Conservation (phyloP, 169 alveolate species). For the Babesia sp. region DNA sequence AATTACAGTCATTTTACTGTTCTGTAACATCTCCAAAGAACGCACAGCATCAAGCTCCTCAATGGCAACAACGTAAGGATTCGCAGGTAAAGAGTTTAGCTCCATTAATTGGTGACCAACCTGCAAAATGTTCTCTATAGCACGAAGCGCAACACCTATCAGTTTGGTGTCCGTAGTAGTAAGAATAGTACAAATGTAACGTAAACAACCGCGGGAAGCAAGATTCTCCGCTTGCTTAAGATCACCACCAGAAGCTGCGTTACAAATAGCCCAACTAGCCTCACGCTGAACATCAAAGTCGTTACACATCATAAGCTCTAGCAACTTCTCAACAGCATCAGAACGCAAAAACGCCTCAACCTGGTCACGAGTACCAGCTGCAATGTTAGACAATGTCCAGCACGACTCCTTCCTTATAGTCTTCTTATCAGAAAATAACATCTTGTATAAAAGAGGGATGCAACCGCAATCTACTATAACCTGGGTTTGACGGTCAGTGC, state of each 20-base stretch:
- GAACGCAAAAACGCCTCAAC: conserved; percentile 85
- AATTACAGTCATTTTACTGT: conserved; percentile 72
- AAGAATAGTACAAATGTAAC: conserved; percentile 86
- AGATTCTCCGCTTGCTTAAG: conserved; percentile 85
- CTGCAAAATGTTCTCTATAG: conserved; percentile 88
- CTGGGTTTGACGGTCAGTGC: conserved; percentile 95
- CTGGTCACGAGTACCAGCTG: conserved; percentile 93
- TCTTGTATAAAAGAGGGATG: conserved; percentile 79
- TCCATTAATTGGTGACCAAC: conserved; percentile 84
- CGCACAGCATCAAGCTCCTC: conserved; percentile 81
- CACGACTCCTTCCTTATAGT: conserved; percentile 95
- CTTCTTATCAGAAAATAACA: conserved; percentile 86
- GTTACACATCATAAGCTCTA: conserved; percentile 84
- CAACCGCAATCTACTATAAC: conserved; percentile 90
- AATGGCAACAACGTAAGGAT: conserved; percentile 82
- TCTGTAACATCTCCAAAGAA: conserved; percentile 72
- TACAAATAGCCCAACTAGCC: conserved; percentile 98
- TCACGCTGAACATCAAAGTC: conserved; percentile 94
- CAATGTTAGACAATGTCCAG: conserved; percentile 95
- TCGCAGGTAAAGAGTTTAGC: conserved; percentile 76
- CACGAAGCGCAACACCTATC: conserved; percentile 89
- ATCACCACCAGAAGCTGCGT: conserved; percentile 91
- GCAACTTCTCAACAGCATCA: conserved; percentile 83
- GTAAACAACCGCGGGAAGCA: conserved; percentile 89
- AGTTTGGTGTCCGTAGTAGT: conserved; percentile 88